Base-by-base conservation (phyloP, 2,329 filamentous ascomycete species). In the Colletotrichum sp. region DNA sequence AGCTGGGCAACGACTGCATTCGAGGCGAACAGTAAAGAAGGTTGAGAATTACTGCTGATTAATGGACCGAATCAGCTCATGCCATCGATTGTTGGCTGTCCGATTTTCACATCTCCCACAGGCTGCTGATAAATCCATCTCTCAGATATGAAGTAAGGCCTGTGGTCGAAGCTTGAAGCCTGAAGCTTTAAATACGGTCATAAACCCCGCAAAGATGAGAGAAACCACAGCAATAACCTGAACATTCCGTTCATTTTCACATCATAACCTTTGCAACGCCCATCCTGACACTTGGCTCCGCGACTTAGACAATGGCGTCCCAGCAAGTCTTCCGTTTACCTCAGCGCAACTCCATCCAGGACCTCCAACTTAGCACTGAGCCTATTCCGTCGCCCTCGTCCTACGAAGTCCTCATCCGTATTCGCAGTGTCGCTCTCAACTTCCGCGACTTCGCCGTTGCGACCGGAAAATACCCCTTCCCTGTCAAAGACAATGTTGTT, bases 371-470 rank as follows among this genome's bases (percentile, higher is more conserved):
- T 13, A 75, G 73, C 52, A 65, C 72, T 2, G 83, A 84, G 76
- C 77, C 80, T 0, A 75, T 83, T 15, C 81, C 83, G 2, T 64
- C 65, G 4, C 76, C 80, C 13, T 71, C 78, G 9, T 70, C 75
- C 6, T 60, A 81, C 62, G 81, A 85, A 73, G 78, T 84, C 60
- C 79, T 85, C 7, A 76, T 85, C 64, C 80, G 78, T 57, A 76
- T 84, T 7, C 81, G 80, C 15, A 80, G 78, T 71, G 80, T 84
- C 6, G 73, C 82, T 9, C 79, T 86, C 15, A 86, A 86, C 77
- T 84, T 80, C 74, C 81, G 84, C 30, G 84, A 86, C 64, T 67
- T 82, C 18, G 80, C 78, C n/a, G 80, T 85, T 28, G 79, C 80
- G 10, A 82, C 60, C 8, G 69, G 69, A 5, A 78, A 70, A 12